A percentile compares a stretch with the other conserved stretches of the same genome.
These are phyloP conservation scores for Parachaetomium inaequale DNA, from an alignment of 495 filamentous ascomycete genomes.

Conservation along the genomic window DNA sequence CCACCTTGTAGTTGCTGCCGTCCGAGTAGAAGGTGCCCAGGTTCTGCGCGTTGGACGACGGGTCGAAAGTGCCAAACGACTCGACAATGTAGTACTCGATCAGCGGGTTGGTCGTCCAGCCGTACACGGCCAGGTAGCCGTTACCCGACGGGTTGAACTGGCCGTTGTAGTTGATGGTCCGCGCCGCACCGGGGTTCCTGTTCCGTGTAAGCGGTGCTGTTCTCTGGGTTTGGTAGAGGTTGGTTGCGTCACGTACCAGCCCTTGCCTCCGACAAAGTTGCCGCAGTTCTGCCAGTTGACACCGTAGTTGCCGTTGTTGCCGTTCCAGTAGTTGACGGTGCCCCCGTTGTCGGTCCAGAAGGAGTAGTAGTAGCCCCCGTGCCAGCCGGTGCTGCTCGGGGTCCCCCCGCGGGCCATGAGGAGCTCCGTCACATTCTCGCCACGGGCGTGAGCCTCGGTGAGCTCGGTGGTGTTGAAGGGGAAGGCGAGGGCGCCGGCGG, in stretches of 20 bases:
- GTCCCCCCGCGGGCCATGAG: slow-evolving; percentile 33
- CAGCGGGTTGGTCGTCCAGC: background rate
- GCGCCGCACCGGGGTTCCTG: slow-evolving; percentile 44
- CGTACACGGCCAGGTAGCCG: background rate
- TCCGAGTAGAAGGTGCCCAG: slow-evolving; percentile 52
- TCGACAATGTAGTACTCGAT: slow-evolving; percentile 26
- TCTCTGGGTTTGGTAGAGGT: background rate
- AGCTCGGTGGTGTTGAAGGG: slow-evolving; percentile 17
- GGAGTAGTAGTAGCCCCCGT: slow-evolving; percentile 55
- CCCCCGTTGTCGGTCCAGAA: slow-evolving; percentile 59
- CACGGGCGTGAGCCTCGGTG: slow-evolving; percentile 14
- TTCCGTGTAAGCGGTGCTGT: background rate
- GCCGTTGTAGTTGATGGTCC: slow-evolving; percentile 53
- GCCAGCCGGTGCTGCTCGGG: slow-evolving; percentile 41
- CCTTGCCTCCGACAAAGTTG: slow-evolving; percentile 62
- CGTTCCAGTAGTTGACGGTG: slow-evolving; percentile 55
- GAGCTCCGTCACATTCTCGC: background rate
- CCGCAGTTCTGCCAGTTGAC: slow-evolving; percentile 51
- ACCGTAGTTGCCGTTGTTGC: slow-evolving; percentile 48
- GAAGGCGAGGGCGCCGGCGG: slow-evolving; percentile 14
- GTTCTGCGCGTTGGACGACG: slow-evolving; percentile 39
- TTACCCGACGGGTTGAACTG: slow-evolving; percentile 43
- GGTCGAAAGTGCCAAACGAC: slow-evolving; percentile 54
- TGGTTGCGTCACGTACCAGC: slow-evolving; percentile 38
- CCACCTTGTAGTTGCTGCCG: slow-evolving; percentile 51